A percentile compares a stretch with the other conserved stretches of the same genome.
These are phyloP conservation scores for Lentinus brumalis DNA, from an alignment of 768 basidiomycete species.

Conservation along the genomic window DNA sequence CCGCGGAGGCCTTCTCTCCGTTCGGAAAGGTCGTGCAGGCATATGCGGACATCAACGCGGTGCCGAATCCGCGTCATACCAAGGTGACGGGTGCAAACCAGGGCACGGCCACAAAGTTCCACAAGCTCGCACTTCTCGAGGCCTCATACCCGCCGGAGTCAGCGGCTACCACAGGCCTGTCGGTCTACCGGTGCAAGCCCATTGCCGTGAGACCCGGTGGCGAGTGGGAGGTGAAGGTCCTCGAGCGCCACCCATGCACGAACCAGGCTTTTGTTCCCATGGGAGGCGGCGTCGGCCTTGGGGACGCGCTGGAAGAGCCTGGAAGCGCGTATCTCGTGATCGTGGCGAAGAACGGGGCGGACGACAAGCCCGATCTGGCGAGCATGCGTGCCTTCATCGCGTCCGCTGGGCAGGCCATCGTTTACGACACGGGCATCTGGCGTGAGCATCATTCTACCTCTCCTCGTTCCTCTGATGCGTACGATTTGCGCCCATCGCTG, in stretches of 20 bases:
- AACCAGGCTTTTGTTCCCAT: slow-evolving; percentile 96
- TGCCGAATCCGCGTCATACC: slow-evolving; percentile 59
- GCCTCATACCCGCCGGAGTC: slow-evolving; percentile 62
- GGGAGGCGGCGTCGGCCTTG: slow-evolving; percentile 54
- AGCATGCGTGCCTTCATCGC: slow-evolving; percentile 85
- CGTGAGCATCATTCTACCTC: slow-evolving; percentile 58
- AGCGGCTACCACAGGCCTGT: slow-evolving; percentile 68
- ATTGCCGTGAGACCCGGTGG: slow-evolving; percentile 49
- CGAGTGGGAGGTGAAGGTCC: slow-evolving; percentile 59
- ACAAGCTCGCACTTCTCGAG: slow-evolving; percentile 77
- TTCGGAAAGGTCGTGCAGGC: slow-evolving; percentile 94
- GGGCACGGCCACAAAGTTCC: slow-evolving; percentile 90
- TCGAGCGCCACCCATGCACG: slow-evolving; percentile 89
- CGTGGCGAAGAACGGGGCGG: slow-evolving; percentile 75
- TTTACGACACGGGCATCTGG: slow-evolving; percentile 85
- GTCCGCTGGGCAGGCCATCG: slow-evolving; percentile 77
- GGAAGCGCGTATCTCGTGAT: slow-evolving; percentile 76
- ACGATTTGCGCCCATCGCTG: background rate
- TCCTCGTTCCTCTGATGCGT: background rate
- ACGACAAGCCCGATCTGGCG: slow-evolving; percentile 75
- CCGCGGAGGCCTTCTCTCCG: slow-evolving; percentile 81
- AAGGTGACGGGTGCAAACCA: slow-evolving; percentile 84
- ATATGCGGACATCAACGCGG: slow-evolving; percentile 65
- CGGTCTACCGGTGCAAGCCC: slow-evolving; percentile 82
- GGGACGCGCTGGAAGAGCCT: slow-evolving; percentile 49